phyloP scores from a whole-genome alignment of 176 grass and related monocot species.

The Eragrostis curvula region DNA sequence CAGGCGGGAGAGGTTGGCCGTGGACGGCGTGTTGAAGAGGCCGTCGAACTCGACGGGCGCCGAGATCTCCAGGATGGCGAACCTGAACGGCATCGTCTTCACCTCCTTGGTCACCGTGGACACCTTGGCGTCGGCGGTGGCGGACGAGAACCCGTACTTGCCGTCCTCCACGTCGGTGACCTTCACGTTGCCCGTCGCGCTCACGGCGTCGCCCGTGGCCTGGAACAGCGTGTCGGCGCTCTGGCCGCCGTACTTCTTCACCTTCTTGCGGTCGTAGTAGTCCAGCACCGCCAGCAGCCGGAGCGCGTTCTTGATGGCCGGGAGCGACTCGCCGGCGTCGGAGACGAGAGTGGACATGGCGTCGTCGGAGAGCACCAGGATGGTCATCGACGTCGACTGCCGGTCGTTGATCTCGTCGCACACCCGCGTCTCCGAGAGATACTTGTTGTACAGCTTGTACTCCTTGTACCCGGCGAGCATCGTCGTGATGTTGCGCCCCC shows the following conservation, averaged over 20 bases:
- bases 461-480: constrained; percentile 72
- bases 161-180: constrained; percentile 63
- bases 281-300: constrained; percentile 81
- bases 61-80: constrained; percentile 71
- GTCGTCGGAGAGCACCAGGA: constrained; percentile 70
- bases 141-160: constrained; percentile 67
- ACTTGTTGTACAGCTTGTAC: constrained; percentile 85
- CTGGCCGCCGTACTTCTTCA: constrained; percentile 46
- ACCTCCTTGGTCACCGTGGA: constrained; percentile 73
- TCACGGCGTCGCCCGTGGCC: constrained; percentile 72
- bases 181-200: constrained; percentile 66
- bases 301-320: constrained; percentile 87
- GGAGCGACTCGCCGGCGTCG: constrained; percentile 61
- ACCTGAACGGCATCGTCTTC: constrained; percentile 64
- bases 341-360: constrained; percentile 70
- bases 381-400: constrained; percentile 65
- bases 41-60: constrained; percentile 77
- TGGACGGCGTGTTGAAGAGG: constrained; percentile 57
- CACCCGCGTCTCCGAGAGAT: constrained; percentile 85
- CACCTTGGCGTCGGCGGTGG: constrained; percentile 58
- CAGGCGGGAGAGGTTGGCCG: constrained; percentile 61
- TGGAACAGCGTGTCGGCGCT: constrained; percentile 76
- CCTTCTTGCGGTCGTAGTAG: constrained; percentile 90
- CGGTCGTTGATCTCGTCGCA: constrained; percentile 96
- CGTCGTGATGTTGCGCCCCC: constrained; percentile 81